Conservation (phyloP, 2,329 filamentous ascomycete species). For the Acarospora socialis region DNA sequence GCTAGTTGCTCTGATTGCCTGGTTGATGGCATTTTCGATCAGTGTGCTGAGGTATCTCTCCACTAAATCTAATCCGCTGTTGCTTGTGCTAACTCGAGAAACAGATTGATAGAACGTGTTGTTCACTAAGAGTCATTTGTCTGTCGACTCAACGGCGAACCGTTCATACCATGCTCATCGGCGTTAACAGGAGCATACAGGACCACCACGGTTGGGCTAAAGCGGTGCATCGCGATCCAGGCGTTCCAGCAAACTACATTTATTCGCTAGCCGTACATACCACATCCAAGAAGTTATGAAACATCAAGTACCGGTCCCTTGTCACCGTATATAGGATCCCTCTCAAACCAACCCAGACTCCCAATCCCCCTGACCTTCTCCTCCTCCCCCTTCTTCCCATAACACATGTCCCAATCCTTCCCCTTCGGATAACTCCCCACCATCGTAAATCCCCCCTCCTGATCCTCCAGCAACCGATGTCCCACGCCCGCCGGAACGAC, state of each 20-base stretch:
- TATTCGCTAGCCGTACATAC: too few species aligned
- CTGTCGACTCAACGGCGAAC: too few species aligned
- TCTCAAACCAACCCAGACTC: constrained; percentile 41
- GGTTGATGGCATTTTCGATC: constrained; percentile 78
- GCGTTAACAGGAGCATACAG: constrained; percentile 7
- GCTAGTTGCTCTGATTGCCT: constrained; percentile 70
- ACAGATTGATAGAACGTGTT: constrained; percentile 37
- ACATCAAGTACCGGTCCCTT: constrained; percentile 37
- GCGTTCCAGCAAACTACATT: too few species aligned
- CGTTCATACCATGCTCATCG: too few species aligned
- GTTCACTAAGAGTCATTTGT: constrained; percentile 26
- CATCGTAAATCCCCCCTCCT: constrained; percentile 46
- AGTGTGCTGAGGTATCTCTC: constrained; percentile 53
- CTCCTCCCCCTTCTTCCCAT: constrained; percentile 45
- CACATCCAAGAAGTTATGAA: too few species aligned
- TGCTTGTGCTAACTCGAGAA: constrained; percentile 20
- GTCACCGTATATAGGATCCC: constrained; percentile 46
- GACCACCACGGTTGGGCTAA: too few species aligned
- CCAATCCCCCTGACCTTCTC: constrained; percentile 35
- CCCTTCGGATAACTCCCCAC: constrained; percentile 49
- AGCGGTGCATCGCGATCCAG: too few species aligned
- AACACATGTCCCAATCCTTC: constrained; percentile 56
- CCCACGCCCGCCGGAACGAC: constrained; percentile 52
- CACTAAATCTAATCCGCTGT: constrained; percentile 9
- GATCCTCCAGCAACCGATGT: constrained; percentile 47